These are phyloP conservation scores for Shiraia bambusicola DNA, from an alignment of 2,329 filamentous ascomycete species.

Conservation along the genomic window DNA sequence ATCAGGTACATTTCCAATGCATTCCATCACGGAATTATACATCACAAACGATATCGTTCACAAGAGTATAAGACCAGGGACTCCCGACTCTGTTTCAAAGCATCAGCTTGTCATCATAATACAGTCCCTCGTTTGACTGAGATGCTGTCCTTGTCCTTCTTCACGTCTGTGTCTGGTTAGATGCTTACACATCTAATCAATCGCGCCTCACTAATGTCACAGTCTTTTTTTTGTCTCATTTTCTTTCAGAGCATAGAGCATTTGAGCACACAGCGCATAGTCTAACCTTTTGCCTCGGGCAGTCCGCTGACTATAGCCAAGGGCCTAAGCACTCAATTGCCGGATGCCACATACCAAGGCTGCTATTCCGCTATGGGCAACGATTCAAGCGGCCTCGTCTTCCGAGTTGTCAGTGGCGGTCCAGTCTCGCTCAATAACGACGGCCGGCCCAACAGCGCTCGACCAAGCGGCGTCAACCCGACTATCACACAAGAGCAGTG, in stretches of 20 bases:
- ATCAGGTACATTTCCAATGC: too few species aligned
- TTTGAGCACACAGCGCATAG: constrained; percentile 3
- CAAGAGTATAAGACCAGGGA: not conserved
- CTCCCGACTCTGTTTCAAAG: not conserved
- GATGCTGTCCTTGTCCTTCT: not conserved
- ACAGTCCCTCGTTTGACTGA: constrained; percentile 3
- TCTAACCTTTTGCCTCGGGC: constrained; percentile 4
- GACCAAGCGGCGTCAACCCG: too few species aligned
- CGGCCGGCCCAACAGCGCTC: too few species aligned
- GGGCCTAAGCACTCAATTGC: not conserved
- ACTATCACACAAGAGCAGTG: not conserved
- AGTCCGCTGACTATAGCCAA: constrained; percentile 3
- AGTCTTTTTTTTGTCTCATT: not conserved
- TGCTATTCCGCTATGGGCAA: not conserved
- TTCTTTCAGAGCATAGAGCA: constrained; percentile 3
- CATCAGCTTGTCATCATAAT: not conserved
- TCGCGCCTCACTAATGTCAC: not conserved
- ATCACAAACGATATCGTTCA: constrained; percentile 9
- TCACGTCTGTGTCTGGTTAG: not conserved
- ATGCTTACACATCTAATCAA: not conserved
- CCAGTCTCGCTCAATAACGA: not conserved
- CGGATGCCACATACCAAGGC: not conserved
- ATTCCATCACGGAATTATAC: too few species aligned
- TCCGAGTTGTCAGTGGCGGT: not conserved
- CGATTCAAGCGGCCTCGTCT: not conserved